Base-by-base conservation (phyloP, 768 basidiomycete species). In the Mycena belliarum region DNA sequence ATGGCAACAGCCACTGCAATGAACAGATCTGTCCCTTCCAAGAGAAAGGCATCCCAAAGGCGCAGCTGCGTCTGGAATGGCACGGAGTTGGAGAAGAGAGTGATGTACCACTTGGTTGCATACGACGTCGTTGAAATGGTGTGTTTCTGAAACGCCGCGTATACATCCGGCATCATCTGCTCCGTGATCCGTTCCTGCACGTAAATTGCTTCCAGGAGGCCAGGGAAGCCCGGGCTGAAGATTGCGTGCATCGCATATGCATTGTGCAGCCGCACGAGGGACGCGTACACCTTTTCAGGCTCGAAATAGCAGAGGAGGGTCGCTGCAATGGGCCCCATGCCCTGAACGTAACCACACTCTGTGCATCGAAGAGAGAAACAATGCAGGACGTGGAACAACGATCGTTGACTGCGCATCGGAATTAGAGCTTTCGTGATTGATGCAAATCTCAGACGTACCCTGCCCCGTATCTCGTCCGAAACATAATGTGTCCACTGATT, bases 31-130 rank as follows among this genome's bases (percentile, higher is more conserved):
- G 85, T 81, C 11, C 97, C 97, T 60, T 98, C 96, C 21, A 95
- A 73, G 44, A 97, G 76, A 68, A 97, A 91, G 12, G 84, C 93
- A 69, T 99, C 97, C 96, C 96, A 99, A 28, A 99, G 69, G 60
- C 97, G 82, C 25, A 98, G 75, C 75, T 98, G 95, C 45, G 89
- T 93, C 72, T 95, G 92, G 71, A 96, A 98, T 23, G 96, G 94
- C 41, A 99, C 88, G 0, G 92, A 91, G 69, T 96, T 97, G 48
- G 95, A 86, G 68, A 98, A 99, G 15, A 98, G 78, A 3, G 97
- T 98, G 72, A 99, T 98, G 70, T 98, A 99, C 97, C 97, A 98
- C 73, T 98, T 98, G 2, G 96, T 98, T 25, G 95, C 95, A 74
- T 96, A 99, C 20, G 93, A 86, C 26, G 95, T 95, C 14, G 93